A percentile compares a stretch with the other conserved stretches of the same genome.
These are phyloP conservation scores for Guillardia theta DNA, from an alignment of 78 protist species.

Conservation along the genomic window DNA sequence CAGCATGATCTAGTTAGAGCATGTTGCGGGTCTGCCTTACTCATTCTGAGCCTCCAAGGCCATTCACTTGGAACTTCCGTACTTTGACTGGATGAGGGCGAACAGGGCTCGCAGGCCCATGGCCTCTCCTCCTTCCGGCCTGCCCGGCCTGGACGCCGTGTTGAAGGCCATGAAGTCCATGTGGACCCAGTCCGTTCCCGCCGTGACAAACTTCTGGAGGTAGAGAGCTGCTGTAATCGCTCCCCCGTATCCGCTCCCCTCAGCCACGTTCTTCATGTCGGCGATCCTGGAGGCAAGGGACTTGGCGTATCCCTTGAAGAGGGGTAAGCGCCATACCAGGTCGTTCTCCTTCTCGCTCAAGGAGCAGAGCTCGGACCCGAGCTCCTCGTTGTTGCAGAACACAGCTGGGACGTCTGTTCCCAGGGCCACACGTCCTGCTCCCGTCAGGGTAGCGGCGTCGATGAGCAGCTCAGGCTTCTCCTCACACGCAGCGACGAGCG, in stretches of 20 bases:
- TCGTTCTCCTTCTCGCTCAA: neutral
- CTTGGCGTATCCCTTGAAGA: neutral
- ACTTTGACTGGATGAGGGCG: neutral
- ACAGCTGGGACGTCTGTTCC: conserved; percentile 11
- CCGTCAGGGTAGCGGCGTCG: conserved; percentile 38
- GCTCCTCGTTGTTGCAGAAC: neutral
- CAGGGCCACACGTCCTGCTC: neutral
- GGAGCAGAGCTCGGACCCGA: neutral
- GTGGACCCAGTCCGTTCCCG: neutral
- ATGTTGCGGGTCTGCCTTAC: too few species aligned
- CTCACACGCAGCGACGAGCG: neutral
- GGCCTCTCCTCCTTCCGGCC: neutral
- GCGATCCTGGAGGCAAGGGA: neutral
- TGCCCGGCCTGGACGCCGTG: neutral
- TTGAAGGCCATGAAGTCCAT: conserved; percentile 9
- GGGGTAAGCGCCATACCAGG: neutral
- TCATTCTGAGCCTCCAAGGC: too few species aligned
- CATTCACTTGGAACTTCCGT: neutral
- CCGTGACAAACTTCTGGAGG: neutral
- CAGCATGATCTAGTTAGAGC: too few species aligned
- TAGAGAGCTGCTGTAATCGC: neutral
- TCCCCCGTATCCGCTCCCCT: conserved; percentile 11
- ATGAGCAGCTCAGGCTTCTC: neutral
- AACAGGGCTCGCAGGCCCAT: neutral
- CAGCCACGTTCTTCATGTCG: conserved; percentile 11